Evolutionary conservation across 2,329 filamentous ascomycete genomes (phyloP).

Genomic region (Stagonosporopsis cucurbitacearum): DNA sequence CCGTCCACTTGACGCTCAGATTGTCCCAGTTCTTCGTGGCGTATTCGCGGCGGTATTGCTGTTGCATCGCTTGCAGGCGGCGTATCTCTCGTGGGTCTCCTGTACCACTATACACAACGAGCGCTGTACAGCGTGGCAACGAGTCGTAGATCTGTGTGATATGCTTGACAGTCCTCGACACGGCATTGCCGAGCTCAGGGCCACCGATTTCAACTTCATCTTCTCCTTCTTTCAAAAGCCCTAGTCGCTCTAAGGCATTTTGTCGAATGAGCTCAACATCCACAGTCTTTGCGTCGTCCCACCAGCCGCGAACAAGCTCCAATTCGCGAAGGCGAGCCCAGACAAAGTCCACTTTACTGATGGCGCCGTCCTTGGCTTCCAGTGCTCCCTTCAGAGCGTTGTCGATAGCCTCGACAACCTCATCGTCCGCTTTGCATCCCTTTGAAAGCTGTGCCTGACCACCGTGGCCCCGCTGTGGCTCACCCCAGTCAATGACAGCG

Average conservation of each 20-base stretch:
- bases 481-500: conserved; percentile 89
- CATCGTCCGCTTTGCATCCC: conserved; percentile 63
- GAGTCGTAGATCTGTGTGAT: conserved; percentile 62
- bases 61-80: conserved; percentile 63
- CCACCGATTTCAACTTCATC: conserved; percentile 33
- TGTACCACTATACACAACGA: conserved; percentile 70
- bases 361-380: conserved; percentile 51
- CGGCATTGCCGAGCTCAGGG: conserved; percentile 52
- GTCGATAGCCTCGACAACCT: conserved; percentile 64
- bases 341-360: conserved; percentile 65
- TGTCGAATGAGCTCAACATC: conserved; percentile 41
- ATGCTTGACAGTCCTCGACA: conserved; percentile 58
- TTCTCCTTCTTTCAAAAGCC: conserved; percentile 24
- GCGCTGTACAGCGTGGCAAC: conserved; percentile 64
- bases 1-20: conserved; percentile 68
- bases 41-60: conserved; percentile 63
- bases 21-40: conserved; percentile 68
- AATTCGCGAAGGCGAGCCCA: conserved; percentile 69
- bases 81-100: conserved; percentile 65
- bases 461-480: conserved; percentile 69
- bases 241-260: conserved; percentile 35
- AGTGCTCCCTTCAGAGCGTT: conserved; percentile 58
- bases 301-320: conserved; percentile 67
- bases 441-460: conserved; percentile 62
- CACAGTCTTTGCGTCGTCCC: conserved; percentile 58